Evolutionary conservation across 2,329 filamentous ascomycete species (phyloP), one percentile per base, ranked within the genome.

Genomic region (Tolypocladium capitatum): DNA sequence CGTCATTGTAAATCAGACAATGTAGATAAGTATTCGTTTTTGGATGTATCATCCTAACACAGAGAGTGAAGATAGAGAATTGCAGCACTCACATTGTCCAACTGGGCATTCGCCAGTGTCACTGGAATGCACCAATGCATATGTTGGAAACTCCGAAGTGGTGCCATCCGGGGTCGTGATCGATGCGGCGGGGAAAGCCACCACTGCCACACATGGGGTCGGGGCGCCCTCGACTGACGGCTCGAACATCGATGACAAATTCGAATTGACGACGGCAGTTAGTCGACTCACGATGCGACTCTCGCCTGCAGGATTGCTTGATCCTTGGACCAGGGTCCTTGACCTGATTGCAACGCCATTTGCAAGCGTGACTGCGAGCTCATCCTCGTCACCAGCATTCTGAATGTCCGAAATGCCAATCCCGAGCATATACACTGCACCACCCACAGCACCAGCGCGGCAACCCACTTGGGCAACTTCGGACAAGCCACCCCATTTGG

Each of bases 1-100:
- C 89, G 81, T 94, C 90, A 94, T 70, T 76, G 76, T 67, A 71
- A 70, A 84, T 94, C 91, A 90, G 91, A 86, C 89, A 97, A 97
- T 96, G 91, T 97, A 96, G 91, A 96, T 97, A 97, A 97, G 90
- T 90, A 87, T 92, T 94, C 76, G 68, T 74, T 73, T 69, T 67
- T 67, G 50, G 46, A 43, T 77, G 69, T 68, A 75, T 95, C 90
- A 97, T 96, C 91, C 89, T 84, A 74, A 76, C 68, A 75, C 67
- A 74, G 63, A 59, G 42, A 47, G 45, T 35, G 48, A 51, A 50
- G 53, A 53, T 45, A 49, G 53, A 36, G 35, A 53, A 51, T 38
- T 33, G 28, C 24, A 24, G 21, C 49, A 86, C 91, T 88, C 78
- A 98, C 91, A 82, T 80, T 97, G 89, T 68, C 84, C 81, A 53